Evolutionary conservation across 257 asterid species (phyloP).

Genomic region (Solanum appendiculatum): DNA sequence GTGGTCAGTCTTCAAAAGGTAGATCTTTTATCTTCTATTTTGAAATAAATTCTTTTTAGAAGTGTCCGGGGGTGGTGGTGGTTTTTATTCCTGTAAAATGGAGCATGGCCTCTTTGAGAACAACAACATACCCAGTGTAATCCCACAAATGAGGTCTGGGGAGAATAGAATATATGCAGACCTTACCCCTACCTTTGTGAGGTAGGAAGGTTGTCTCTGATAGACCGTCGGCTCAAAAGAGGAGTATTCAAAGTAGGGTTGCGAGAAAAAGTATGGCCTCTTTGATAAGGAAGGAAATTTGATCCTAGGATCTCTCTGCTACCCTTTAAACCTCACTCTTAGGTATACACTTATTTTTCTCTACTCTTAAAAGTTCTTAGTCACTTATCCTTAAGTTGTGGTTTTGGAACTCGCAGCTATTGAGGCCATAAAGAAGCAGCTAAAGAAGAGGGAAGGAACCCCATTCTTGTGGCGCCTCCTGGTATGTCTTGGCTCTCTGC

Average conservation of each 20-base stretch:
- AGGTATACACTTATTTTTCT: not conserved
- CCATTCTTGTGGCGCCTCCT: slow-evolving; percentile 82
- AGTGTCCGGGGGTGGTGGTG: not conserved
- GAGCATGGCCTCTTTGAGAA: not conserved
- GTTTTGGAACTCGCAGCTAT: slow-evolving; percentile 34
- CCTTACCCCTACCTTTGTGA: not conserved
- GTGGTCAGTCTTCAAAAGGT: slow-evolving; percentile 55
- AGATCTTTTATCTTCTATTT: not conserved
- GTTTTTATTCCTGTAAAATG: not conserved
- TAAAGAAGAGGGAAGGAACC: slow-evolving; percentile 60
- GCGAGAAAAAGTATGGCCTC: not conserved
- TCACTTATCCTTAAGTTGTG: not conserved
- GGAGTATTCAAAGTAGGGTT: not conserved
- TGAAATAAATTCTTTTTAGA: not conserved
- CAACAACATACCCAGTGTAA: not conserved
- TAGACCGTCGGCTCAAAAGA: not conserved
- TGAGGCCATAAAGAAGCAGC: slow-evolving; percentile 55
- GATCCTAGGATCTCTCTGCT: not conserved
- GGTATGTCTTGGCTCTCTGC: slow-evolving; percentile 27
- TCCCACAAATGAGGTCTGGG: not conserved
- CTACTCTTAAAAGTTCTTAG: not conserved
- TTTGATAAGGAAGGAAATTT: not conserved
- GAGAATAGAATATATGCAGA: not conserved
- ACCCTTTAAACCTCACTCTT: not conserved
- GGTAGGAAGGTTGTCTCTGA: not conserved